Evolutionary conservation across 495 filamentous ascomycete genomes (phyloP).

Genomic region (Penicillium coffeae): DNA sequence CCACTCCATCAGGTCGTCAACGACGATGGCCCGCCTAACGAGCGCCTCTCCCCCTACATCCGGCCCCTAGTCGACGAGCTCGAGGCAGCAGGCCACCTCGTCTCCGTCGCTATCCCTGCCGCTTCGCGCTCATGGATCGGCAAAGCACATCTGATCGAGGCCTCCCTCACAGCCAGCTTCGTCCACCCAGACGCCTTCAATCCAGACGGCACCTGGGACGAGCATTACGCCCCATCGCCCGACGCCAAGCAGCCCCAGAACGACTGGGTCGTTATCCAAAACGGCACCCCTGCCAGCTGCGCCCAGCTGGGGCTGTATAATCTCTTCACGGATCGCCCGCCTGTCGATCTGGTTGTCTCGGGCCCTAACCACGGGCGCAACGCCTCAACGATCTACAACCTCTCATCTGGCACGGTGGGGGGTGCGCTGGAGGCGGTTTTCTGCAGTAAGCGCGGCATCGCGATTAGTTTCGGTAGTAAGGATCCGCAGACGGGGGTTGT

Average conservation of each 20-base stretch:
- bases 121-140: slow-evolving; percentile 95
- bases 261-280: slow-evolving; percentile 80
- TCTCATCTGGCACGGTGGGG: slow-evolving; percentile 84
- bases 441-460: slow-evolving; percentile 71
- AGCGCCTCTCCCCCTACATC: slow-evolving; percentile 83
- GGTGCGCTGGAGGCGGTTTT: slow-evolving; percentile 90
- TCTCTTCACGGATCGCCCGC: slow-evolving; percentile 71
- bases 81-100: slow-evolving; percentile 70
- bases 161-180: slow-evolving; percentile 75
- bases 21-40: slow-evolving; percentile 91
- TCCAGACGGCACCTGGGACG: slow-evolving; percentile 48
- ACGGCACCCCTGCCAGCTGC: slow-evolving; percentile 83
- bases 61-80: slow-evolving; percentile 77
- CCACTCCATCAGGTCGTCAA: slow-evolving; percentile 77
- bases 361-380: slow-evolving; percentile 96
- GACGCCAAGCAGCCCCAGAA: slow-evolving; percentile 13
- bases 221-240: slow-evolving; percentile 28
- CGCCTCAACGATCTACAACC: slow-evolving; percentile 84
- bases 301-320: slow-evolving; percentile 86
- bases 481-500: slow-evolving; percentile 66
- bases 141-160: slow-evolving; percentile 91
- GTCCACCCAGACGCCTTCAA: slow-evolving; percentile 63
- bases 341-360: slow-evolving; percentile 79
- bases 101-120: slow-evolving; percentile 90
- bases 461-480: slow-evolving; percentile 76